Evolutionary conservation across 306 rosid species (phyloP), one percentile per base, ranked within the genome.

Genomic region (Phaseolus lunatus): DNA sequence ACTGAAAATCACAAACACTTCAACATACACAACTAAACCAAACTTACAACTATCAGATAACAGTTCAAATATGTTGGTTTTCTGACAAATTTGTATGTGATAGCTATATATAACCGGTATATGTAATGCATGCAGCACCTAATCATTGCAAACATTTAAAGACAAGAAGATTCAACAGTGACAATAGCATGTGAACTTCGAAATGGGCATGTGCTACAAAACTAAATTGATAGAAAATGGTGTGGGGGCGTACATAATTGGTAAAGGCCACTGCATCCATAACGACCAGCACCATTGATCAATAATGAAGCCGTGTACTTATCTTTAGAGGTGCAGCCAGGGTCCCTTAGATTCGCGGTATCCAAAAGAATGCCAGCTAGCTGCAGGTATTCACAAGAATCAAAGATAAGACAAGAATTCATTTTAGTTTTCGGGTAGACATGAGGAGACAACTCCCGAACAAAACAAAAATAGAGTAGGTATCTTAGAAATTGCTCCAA

Each of bases 211-310:
- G 50, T 48, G 63, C 45, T 22, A 75, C 2, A 59, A 63, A 77
- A 14, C 4, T 39, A 43, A 78, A 73, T 13, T n/a, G 31, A 72
- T 64, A 27, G 43, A 77, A 8, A 78, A 74, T 24, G 52, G 80
- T 31, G 75, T 4, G 52, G 76, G 76, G 69, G 9, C 90, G 71
- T 87, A 91, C 97, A 73, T 81, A 91, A 64, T 79, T 90, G 92
- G 83, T 90, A 84, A 49, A 91, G 89, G 47, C 96, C 98, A 69
- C 78, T 85, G 88, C 87, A 87, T 49, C 98, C 98, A 83, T 88
- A 86, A 49, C 90, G 89, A 62, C 97, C 98, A 29, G 98, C 97
- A 70, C 98, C 91, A 50, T 83, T 88, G 81, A 91, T 86, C 90
- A 94, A 84, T 70, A 94, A 84, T 59, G 96, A 82, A 82, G 88